Base-by-base conservation (phyloP, 2,329 filamentous ascomycete species). In the Cladophialophora chaetospira region DNA sequence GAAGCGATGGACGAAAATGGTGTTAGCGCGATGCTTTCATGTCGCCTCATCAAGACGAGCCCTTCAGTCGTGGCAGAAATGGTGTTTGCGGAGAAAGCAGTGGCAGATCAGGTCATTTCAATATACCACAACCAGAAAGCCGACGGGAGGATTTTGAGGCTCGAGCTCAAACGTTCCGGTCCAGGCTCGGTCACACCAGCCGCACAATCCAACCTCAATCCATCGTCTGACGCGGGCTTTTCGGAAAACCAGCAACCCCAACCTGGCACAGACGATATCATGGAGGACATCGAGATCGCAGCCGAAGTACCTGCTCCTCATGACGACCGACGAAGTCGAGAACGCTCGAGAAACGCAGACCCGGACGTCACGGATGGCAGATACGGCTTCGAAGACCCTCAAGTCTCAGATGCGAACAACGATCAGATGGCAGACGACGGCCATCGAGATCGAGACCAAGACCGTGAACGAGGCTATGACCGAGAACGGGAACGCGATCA, bases 101-200 rank as follows among this genome's bases (percentile, higher is more conserved):
- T 78, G 19, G 84, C 84, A 1, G 81, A 87, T 59, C 80, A 77
- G 50, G 79, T 85, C 33, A 79, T 87, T 61, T 77, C 77, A 33
- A 84, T 77, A 29, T 86, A 86, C 72, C 82, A 87, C 70, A 81
- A 82, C 62, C 82, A 85, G 66, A 83, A 80, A 81, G 84, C 84
- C 25, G 84, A 87, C 66, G 84, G 83, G 28, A 77, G 82, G 55
- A 67, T 82, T 2, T 73, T 87, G 33, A 80, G 83, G 56, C 77
- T 87, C 51, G 82, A 79, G 59, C 70, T 83, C 62, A 82, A 82
- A 65, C 68, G 72, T 10, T 61, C 68, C 10, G 57, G 56, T 3
- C 5, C 43, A 17, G 52, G 44, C 13, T 48, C 40, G 26, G 26
- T 9, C 15, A 49, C 31, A 1, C 10, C 42, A 9, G 13, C 29